Percentiles rank a stretch among this genome's conserved stretches.
These are phyloP conservation scores for Penicillium sp. DNA, from an alignment of 2,329 filamentous ascomycete genomes.

Conservation along the genomic window DNA sequence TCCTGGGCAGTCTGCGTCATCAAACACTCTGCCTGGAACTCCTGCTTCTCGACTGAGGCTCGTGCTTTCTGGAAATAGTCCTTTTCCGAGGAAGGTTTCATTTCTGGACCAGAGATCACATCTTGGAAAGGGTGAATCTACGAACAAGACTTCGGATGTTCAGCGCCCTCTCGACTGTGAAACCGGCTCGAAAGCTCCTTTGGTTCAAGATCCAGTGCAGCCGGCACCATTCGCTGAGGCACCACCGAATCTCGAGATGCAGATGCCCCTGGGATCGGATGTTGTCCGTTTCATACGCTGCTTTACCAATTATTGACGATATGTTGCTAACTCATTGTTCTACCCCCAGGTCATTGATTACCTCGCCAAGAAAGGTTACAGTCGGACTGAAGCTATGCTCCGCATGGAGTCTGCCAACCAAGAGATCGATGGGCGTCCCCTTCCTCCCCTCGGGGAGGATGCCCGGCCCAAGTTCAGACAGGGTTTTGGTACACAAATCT, in stretches of 20 bases:
- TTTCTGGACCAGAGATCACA: too few relatives aligned
- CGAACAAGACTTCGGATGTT: too few relatives aligned
- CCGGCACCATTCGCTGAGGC: neutral
- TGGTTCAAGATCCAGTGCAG: neutral
- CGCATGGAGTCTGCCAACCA: slow-evolving; percentile 85
- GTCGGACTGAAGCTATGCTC: slow-evolving; percentile 86
- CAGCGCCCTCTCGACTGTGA: neutral
- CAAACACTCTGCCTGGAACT: neutral
- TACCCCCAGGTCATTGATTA: slow-evolving; percentile 79
- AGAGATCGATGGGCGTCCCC: slow-evolving; percentile 76
- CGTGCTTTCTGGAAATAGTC: neutral
- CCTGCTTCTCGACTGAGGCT: neutral
- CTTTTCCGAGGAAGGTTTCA: too few relatives aligned
- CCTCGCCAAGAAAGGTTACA: slow-evolving; percentile 92
- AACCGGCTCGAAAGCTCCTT: neutral
- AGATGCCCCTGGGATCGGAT: neutral
- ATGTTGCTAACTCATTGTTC: neutral
- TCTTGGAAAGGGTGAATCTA: too few relatives aligned
- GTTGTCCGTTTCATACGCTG: neutral
- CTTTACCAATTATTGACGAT: neutral
- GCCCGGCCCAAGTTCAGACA: slow-evolving; percentile 76
- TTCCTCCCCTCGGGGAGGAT: slow-evolving; percentile 67
- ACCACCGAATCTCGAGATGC: neutral
- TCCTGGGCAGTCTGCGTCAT: neutral
- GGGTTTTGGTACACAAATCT: slow-evolving; percentile 59